These are phyloP conservation scores for Melampsora larici-populina DNA, from an alignment of 1,284 basidiomycete genomes.

Conservation along the genomic window DNA sequence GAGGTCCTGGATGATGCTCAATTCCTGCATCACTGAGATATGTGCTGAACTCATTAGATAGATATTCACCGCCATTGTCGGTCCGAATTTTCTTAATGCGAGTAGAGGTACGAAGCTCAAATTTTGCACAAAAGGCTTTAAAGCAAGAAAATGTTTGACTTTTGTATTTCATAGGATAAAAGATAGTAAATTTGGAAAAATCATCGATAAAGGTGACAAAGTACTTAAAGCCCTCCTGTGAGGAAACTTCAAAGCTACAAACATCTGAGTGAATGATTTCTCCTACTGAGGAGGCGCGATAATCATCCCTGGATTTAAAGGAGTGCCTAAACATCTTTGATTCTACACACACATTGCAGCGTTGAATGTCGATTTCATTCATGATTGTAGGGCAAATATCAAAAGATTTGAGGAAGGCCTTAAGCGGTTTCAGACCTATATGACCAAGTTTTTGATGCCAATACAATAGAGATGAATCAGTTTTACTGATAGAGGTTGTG, in stretches of 20 bases:
- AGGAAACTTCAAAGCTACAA: neutral
- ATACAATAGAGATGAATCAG: neutral
- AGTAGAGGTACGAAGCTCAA: neutral
- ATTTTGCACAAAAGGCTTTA: neutral
- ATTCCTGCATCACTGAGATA: constrained; percentile 47
- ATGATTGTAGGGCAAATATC: neutral
- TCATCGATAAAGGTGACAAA: too few relatives aligned
- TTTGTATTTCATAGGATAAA: constrained; percentile 12
- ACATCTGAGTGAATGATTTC: constrained; percentile 3
- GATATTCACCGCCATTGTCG: constrained; percentile 54
- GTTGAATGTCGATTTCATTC: neutral
- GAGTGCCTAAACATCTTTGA: neutral
- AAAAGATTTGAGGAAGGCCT: neutral
- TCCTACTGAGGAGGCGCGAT: neutral
- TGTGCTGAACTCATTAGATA: constrained; percentile 47
- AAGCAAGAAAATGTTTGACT: neutral
- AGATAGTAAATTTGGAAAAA: too few relatives aligned
- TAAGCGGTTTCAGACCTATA: constrained; percentile 8
- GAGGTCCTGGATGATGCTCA: constrained; percentile 13
- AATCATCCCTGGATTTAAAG: neutral
- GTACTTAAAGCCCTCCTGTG: too few relatives aligned
- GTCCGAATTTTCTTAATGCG: constrained; percentile 44
- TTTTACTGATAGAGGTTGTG: neutral
- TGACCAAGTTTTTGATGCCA: neutral
- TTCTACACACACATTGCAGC: neutral